Percentiles rank a stretch among this genome's conserved stretches.
These are phyloP conservation scores for Lecanoromycetidae sp. DNA, from an alignment of 2,329 filamentous ascomycete genomes.

Conservation along the genomic window DNA sequence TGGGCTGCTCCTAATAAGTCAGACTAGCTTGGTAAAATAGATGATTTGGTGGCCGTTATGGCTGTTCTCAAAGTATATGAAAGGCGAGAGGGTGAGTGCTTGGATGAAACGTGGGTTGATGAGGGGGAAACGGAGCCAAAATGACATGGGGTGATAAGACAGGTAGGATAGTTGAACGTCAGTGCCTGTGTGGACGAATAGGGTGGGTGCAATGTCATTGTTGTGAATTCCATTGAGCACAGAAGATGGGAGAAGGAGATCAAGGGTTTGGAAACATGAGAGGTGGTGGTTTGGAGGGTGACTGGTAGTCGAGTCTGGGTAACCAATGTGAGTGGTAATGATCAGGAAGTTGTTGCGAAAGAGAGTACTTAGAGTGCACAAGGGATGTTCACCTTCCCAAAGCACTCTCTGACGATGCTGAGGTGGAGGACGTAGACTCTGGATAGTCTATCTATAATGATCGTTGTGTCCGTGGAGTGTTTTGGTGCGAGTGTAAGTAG, in stretches of 20 bases:
- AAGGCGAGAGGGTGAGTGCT: background rate
- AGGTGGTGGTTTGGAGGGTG: background rate
- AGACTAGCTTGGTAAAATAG: background rate
- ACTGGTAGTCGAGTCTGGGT: background rate
- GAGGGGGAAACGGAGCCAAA: background rate
- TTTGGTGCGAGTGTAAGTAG: too few relatives aligned
- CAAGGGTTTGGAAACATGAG: background rate
- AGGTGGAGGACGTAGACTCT: background rate
- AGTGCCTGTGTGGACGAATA: background rate
- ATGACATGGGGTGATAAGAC: background rate
- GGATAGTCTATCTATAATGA: too few relatives aligned
- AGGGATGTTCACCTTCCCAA: background rate
- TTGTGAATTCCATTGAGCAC: background rate
- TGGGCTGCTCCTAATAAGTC: background rate
- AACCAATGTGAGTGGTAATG: background rate
- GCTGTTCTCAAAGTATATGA: background rate
- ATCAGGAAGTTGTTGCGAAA: background rate
- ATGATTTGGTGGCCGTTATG: background rate
- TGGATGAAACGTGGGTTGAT: background rate
- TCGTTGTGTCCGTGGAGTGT: background rate
- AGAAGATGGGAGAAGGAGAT: background rate
- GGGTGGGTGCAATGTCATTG: background rate
- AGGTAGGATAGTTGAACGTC: background rate
- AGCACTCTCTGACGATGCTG: background rate
- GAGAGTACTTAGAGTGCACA: background rate